These are phyloP conservation scores for Quercus suber DNA, from an alignment of 306 rosid genomes.

Conservation along the genomic window DNA sequence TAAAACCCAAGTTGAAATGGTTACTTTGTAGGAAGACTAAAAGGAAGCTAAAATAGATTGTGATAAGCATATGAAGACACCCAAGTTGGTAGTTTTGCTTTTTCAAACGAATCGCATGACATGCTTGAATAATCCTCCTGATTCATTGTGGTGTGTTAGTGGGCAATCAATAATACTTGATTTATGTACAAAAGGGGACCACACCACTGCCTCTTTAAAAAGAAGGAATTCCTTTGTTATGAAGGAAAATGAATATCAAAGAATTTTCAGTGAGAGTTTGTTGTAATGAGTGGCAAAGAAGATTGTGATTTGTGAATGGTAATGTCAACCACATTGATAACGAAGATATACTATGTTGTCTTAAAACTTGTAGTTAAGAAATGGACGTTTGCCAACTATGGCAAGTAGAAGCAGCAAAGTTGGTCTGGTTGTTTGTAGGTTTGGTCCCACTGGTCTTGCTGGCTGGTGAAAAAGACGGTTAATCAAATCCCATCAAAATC, in stretches of 20 bases:
- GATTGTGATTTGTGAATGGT: neutral
- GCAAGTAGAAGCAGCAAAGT: constrained; percentile 15
- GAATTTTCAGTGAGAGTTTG: neutral
- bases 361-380: neutral
- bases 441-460: neutral
- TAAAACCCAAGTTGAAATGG: neutral
- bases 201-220: neutral
- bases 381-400: neutral
- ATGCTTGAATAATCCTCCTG: neutral
- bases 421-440: neutral
- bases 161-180: neutral
- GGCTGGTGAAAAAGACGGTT: neutral
- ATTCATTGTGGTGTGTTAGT: neutral
- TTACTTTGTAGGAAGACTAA: neutral
- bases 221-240: neutral
- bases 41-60: neutral
- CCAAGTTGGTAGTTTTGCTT: neutral
- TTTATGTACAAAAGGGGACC: neutral
- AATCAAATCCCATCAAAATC: neutral
- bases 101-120: neutral
- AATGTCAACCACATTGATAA: neutral
- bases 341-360: neutral
- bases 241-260: neutral
- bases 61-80: neutral
- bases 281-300: neutral